Evolutionary conservation across 495 filamentous ascomycete species (phyloP).

Genomic region (Gamarada debralockiae): DNA sequence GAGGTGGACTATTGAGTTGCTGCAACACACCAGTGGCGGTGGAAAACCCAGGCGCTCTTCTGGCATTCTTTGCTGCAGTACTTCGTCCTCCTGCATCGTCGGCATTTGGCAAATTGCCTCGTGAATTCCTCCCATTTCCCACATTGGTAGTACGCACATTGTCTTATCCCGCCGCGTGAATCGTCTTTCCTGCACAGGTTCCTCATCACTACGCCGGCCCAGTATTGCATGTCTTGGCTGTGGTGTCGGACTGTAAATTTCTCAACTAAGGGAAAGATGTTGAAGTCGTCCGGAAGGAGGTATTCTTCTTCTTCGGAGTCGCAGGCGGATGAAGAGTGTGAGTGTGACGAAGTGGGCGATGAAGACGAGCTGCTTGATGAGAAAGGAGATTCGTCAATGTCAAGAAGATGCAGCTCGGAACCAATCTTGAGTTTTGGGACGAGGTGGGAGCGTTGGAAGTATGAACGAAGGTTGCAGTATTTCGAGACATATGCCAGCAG

Average conservation of each 20-base stretch:
- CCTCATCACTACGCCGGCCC: constrained; percentile 97
- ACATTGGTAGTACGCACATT: constrained; percentile 96
- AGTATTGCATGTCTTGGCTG: constrained; percentile 97
- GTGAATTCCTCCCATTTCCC: constrained; percentile 97
- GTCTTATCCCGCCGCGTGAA: constrained; percentile 84
- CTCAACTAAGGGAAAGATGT: constrained; percentile 97
- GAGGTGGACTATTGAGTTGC: constrained; percentile 47
- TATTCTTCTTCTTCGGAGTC: constrained; percentile 73
- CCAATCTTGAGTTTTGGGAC: constrained; percentile 91
- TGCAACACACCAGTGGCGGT: constrained; percentile 94
- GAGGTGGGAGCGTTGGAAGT: constrained; percentile 92
- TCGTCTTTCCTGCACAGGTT: constrained; percentile 99
- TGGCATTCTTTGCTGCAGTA: constrained; percentile 99
- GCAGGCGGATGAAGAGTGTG: constrained; percentile 25
- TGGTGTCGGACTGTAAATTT: constrained; percentile 96
- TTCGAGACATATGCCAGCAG: constrained; percentile 97
- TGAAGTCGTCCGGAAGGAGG: constrained; percentile 86
- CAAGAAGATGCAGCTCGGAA: constrained; percentile 73
- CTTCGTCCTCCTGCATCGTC: constrained; percentile 92
- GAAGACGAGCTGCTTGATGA: constrained; percentile 13
- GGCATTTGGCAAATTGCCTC: constrained; percentile 95
- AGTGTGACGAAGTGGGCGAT: constrained; percentile 8
- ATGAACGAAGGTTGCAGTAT: constrained; percentile 92
- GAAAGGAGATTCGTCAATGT: constrained; percentile 50
- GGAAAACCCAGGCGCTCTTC: constrained; percentile 97